These are phyloP conservation scores for Russula sp. DNA, from an alignment of 768 basidiomycete genomes.

Conservation along the genomic window DNA sequence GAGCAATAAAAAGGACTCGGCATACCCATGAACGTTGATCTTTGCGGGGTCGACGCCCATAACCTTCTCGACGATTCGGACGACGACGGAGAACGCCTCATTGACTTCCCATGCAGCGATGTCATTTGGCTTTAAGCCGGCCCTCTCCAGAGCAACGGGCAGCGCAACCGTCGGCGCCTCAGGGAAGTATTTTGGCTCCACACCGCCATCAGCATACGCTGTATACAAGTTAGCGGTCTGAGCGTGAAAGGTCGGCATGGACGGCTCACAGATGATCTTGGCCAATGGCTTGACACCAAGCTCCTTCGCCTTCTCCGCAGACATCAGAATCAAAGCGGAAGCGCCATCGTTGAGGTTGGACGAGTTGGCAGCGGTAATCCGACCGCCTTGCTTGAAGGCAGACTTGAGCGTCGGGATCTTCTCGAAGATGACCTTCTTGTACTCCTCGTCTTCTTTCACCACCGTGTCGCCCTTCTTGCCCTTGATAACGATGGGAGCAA, in stretches of 20 bases:
- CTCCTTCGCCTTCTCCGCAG: constrained; percentile 86
- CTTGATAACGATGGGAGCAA: constrained; percentile 85
- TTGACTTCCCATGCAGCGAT: constrained; percentile 95
- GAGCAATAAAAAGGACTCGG: constrained; percentile 20
- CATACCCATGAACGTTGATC: constrained; percentile 85
- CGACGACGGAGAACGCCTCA: constrained; percentile 96
- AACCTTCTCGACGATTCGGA: constrained; percentile 84
- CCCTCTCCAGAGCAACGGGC: constrained; percentile 81
- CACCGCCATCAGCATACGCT: constrained; percentile 97
- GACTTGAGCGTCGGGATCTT: constrained; percentile 87
- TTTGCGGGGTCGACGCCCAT: constrained; percentile 79
- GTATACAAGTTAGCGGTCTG: constrained; percentile 5
- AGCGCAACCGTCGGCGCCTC: constrained; percentile 88
- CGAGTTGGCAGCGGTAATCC: constrained; percentile 95
- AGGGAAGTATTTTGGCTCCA: constrained; percentile 97
- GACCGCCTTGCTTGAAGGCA: constrained; percentile 84
- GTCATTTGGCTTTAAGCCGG: constrained; percentile 75
- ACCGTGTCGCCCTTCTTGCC: constrained; percentile 91
- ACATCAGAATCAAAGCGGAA: constrained; percentile 91
- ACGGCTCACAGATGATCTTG: constrained; percentile 78
- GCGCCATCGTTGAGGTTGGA: constrained; percentile 95
- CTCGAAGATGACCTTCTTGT: constrained; percentile 92
- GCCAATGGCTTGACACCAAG: constrained; percentile 91
- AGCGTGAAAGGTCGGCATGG: constrained; percentile 3
- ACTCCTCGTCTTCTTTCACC: constrained; percentile 94